phyloP scores from a whole-genome alignment of 2,329 filamentous ascomycete species.

The Cladophialophora bantiana region DNA sequence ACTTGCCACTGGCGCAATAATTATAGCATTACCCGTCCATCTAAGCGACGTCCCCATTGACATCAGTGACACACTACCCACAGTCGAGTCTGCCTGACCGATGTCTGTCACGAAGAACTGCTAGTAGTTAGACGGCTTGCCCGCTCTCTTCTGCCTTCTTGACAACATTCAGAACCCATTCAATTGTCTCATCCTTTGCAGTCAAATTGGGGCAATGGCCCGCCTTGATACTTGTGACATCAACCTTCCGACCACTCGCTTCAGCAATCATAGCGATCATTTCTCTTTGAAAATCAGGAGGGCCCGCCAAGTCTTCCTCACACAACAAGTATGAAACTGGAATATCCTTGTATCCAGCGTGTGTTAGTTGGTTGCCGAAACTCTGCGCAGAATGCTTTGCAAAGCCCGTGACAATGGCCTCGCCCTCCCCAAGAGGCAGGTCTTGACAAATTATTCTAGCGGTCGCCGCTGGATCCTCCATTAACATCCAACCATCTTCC shows the following conservation, averaged over 20 bases:
- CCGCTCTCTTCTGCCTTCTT: conserved; percentile 1
- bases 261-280: conserved; percentile 44
- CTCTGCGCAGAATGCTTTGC: conserved; percentile 42
- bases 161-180: conserved; percentile 26
- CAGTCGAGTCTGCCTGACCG: too few species aligned
- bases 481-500: conserved; percentile 32
- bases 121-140: not conserved
- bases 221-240: conserved; percentile 42
- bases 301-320: conserved; percentile 42
- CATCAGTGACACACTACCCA: too few species aligned
- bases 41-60: too few species aligned
- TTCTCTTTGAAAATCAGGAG: conserved; percentile 41
- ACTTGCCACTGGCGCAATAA: too few species aligned
- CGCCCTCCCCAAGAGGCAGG: conserved; percentile 23
- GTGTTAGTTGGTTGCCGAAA: conserved; percentile 43
- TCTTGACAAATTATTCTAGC: conserved; percentile 4
- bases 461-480: conserved; percentile 9
- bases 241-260: conserved; percentile 43
- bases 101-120: too few species aligned
- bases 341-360: conserved; percentile 46
- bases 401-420: conserved; percentile 30
- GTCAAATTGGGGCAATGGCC: conserved; percentile 44
- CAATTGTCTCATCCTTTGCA: conserved; percentile 38
- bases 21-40: too few species aligned
- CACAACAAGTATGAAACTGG: conserved; percentile 47